These are phyloP conservation scores for Phytophthora ohioensis DNA, from an alignment of 352 stramenopile genomes.

Conservation along the genomic window DNA sequence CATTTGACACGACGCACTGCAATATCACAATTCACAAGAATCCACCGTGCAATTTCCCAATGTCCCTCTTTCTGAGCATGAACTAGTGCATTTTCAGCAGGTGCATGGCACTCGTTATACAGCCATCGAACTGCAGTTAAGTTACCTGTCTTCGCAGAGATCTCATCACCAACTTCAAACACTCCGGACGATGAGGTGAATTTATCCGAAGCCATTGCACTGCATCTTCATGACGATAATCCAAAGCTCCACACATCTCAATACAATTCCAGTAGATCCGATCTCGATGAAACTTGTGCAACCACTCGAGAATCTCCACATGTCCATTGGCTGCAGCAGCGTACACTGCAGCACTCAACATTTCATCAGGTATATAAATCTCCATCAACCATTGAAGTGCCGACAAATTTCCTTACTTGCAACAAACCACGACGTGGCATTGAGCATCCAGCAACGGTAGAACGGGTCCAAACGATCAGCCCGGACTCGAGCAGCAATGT, in stretches of 20 bases:
- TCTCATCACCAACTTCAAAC: slow-evolving; percentile 31
- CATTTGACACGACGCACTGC: slow-evolving; percentile 18
- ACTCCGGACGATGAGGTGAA: slow-evolving; percentile 27
- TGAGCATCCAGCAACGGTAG: slow-evolving; percentile 39
- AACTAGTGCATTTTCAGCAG: slow-evolving; percentile 19
- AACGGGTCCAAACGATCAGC: slow-evolving; percentile 27
- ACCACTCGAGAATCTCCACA: slow-evolving; percentile 31
- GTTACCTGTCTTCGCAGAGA: slow-evolving; percentile 28
- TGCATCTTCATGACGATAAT: slow-evolving; percentile 51
- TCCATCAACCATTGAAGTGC: slow-evolving; percentile 38
- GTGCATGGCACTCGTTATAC: slow-evolving; percentile 18
- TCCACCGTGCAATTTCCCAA: slow-evolving; percentile 29
- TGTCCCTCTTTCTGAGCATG: slow-evolving; percentile 22
- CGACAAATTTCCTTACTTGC: slow-evolving; percentile 23
- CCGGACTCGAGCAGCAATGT: slow-evolving; percentile 21
- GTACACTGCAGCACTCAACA: slow-evolving; percentile 26
- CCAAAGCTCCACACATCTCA: slow-evolving; percentile 37
- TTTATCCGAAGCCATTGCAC: slow-evolving; percentile 56
- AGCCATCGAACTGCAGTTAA: slow-evolving; percentile 27
- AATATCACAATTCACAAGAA: slow-evolving; percentile 33
- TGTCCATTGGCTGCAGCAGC: slow-evolving; percentile 34
- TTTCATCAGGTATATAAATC: slow-evolving; percentile 15
- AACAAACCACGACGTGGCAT: slow-evolving; percentile 29
- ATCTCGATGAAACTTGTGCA: slow-evolving; percentile 22
- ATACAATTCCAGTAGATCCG: slow-evolving; percentile 34